These are phyloP conservation scores for Spathaspora gorwiae DNA, from an alignment of 805 yeast species.

Conservation along the genomic window DNA sequence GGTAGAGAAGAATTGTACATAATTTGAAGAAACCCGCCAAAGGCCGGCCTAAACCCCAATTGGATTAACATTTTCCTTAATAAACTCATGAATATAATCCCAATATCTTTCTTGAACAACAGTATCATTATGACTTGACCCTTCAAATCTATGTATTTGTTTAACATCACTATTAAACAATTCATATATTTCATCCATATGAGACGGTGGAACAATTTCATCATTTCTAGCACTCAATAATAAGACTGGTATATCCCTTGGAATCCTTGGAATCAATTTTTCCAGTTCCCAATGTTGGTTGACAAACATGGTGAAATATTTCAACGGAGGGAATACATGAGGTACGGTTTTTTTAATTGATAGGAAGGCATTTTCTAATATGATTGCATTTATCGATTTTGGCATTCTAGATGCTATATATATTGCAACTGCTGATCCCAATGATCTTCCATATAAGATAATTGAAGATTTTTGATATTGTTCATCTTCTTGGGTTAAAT, in stretches of 20 bases:
- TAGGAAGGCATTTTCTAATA: conserved; percentile 84
- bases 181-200: conserved; percentile 60
- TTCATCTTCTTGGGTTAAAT: conserved; percentile 45
- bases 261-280: conserved; percentile 45
- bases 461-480: conserved; percentile 51
- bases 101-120: conserved; percentile 73
- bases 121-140: conserved; percentile 81
- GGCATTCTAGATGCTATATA: conserved; percentile 66
- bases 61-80: conserved; percentile 41
- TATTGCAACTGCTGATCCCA: conserved; percentile 94
- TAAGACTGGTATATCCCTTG: conserved; percentile 56
- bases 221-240: conserved; percentile 72
- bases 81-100: conserved; percentile 58
- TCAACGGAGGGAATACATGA: conserved; percentile 66
- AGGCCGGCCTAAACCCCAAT: conserved; percentile 21
- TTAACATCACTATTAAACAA: conserved; percentile 50
- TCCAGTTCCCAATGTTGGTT: conserved; percentile 85
- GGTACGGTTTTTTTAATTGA: conserved; percentile 68
- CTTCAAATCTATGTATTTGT: conserved; percentile 48
- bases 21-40: too few relatives aligned
- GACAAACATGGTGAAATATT: conserved; percentile 54
- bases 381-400: conserved; percentile 51
- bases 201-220: conserved; percentile 88
- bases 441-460: conserved; percentile 78
- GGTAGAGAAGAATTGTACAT: too few relatives aligned